Base-by-base conservation (phyloP, 768 basidiomycete species). In the Suillus luteus region DNA sequence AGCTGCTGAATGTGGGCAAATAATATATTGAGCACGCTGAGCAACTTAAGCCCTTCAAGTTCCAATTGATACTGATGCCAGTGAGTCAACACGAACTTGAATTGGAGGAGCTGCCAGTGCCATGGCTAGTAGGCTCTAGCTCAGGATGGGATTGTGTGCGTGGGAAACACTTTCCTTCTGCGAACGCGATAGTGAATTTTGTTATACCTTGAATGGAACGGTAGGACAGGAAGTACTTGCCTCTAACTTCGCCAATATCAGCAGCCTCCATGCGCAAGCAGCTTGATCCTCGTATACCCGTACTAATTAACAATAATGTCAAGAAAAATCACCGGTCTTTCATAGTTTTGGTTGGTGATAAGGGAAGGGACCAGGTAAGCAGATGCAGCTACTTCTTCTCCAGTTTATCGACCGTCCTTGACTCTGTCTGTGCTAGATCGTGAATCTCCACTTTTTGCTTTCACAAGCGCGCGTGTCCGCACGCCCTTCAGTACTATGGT, bases 301-400 rank as follows among this genome's bases (percentile, higher is more conserved):
- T 89, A 59, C 86, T 98, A 62, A 95, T 98, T 74, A 88, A 85
- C 68, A 96, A 96, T 75, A 93, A 93, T 85, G 95, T 97, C 74
- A 90, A 93, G 76, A 85, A 88, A 69, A 95, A 96, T 69, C 91
- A 98, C 69, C 83, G 97, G 43, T 95, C 93, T 1, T 98, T 99
- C 82, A 91, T 99, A 75, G 93, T 98, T 43, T 85, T 99, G 51
- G 95, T 99, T 19, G 97, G 97, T 41, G 96, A 99, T 81, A 92
- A 88, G 75, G 92, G 90, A 8, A 84, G 92, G 71, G 94, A 96
- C 71, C 97, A 99, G 83, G 91, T 90, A 55, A 60, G 84, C 74
- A 19, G n/a, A 58, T 46, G 22, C 27, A 43, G 3, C 61, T 55
- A 24, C 17, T 38, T 51, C 31, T 38, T n/a, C 40, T 35, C 22